phyloP scores from a whole-genome alignment of 345 rosid genomes.

The Tarenaya hassleriana region DNA sequence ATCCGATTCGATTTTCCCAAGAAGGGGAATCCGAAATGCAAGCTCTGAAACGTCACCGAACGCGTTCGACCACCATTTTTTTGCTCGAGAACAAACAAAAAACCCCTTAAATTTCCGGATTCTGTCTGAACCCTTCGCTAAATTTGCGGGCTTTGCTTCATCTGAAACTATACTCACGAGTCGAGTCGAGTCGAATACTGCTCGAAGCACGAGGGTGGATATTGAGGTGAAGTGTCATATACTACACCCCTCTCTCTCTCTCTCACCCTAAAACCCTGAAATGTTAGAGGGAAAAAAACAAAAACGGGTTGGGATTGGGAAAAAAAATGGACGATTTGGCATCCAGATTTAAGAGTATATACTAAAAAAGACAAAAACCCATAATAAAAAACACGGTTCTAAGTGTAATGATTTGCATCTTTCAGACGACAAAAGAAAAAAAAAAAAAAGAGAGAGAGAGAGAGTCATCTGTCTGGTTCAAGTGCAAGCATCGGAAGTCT shows the following conservation, averaged over 20 bases:
- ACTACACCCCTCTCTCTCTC: conserved; percentile 25
- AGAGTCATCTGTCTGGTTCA: conserved; percentile 11
- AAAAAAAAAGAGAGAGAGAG: conserved; percentile 3
- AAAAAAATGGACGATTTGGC: conserved; percentile 20
- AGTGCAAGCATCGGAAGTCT: background rate
- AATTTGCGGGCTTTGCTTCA: conserved; percentile 11
- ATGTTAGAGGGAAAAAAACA: background rate
- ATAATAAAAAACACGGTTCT: conserved; percentile 11
- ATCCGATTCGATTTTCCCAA: conserved; percentile 27
- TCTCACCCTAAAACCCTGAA: conserved; percentile 19
- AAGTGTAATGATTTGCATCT: conserved; percentile 20
- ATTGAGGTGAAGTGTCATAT: conserved; percentile 28
- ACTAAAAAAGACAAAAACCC: conserved; percentile 20
- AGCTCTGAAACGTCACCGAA: conserved; percentile 12
- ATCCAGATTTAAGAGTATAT: conserved; percentile 9
- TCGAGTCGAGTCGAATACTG: conserved; percentile 19
- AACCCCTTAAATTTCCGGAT: background rate
- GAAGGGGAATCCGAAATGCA: conserved; percentile 9
- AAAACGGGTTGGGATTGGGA: conserved; percentile 1
- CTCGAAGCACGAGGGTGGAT: conserved; percentile 33
- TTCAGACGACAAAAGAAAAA: background rate
- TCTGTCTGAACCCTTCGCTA: background rate
- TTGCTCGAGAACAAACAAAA: too few species aligned
- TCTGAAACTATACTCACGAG: conserved; percentile 20
- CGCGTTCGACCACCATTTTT: conserved; percentile 21